Conservation (phyloP, 1,139 yeast species). For the Sugiyamaella sp. region DNA sequence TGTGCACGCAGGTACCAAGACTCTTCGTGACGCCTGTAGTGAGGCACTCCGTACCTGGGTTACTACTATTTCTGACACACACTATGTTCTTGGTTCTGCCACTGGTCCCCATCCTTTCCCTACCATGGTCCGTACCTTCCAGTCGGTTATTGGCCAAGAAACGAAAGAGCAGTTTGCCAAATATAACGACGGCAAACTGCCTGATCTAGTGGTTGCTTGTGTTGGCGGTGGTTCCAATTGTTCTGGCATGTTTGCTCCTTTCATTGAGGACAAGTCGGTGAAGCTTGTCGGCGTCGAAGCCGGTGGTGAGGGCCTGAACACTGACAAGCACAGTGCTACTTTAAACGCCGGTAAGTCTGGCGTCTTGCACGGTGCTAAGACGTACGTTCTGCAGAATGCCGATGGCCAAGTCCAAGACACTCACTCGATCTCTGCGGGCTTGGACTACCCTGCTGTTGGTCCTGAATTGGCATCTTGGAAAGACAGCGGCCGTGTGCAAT, state of each 20-base stretch:
- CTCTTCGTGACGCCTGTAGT: conserved; percentile 95
- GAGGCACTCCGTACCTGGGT: conserved; percentile 98
- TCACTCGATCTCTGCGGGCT: conserved; percentile 96
- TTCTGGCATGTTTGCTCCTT: conserved; percentile 93
- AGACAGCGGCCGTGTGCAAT: conserved; percentile 86
- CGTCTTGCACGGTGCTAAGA: conserved; percentile 96
- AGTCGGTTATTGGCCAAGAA: conserved; percentile 93
- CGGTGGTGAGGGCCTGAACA: conserved; percentile 95
- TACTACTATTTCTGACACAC: conserved; percentile 79
- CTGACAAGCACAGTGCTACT: conserved; percentile 89
- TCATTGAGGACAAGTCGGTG: conserved; percentile 77
- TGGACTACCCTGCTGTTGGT: conserved; percentile 99
- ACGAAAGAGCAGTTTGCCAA: conserved; percentile 86
- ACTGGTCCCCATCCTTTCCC: conserved; percentile 99
- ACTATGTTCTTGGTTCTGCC: conserved; percentile 96
- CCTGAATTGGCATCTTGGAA: conserved; percentile 98
- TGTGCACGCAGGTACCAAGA: conserved; percentile 92
- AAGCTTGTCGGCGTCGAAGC: conserved; percentile 94
- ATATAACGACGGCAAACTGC: conserved; percentile 77
- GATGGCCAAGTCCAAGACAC: conserved; percentile 99
- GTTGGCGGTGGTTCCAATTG: conserved; percentile 99
- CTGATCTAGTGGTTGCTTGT: conserved; percentile 95
- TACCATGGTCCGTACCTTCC: conserved; percentile 96
- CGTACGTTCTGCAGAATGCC: conserved; percentile 82
- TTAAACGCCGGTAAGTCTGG: conserved; percentile 92